These are phyloP conservation scores for Metschnikowia drakensbergensis DNA, from an alignment of 805 yeast species.

Conservation along the genomic window DNA sequence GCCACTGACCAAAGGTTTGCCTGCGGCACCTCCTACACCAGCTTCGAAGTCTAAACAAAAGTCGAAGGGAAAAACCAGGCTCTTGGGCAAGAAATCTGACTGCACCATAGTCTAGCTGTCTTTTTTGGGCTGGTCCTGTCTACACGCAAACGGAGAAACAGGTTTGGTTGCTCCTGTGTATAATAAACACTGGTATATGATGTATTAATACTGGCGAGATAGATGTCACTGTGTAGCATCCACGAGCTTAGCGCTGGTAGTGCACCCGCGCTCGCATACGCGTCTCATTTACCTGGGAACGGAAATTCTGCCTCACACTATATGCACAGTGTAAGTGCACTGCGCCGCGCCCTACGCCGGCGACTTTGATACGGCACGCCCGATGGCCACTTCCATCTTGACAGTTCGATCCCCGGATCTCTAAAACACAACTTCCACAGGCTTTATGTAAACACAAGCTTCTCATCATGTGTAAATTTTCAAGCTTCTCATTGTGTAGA, in stretches of 20 bases:
- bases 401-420: background rate
- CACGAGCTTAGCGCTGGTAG: background rate
- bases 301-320: background rate
- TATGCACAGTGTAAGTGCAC: constrained; percentile 1
- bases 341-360: background rate
- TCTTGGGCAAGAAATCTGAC: constrained; percentile 2
- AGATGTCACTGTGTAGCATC: background rate
- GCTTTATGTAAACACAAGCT: background rate
- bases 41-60: background rate
- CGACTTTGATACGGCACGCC: background rate
- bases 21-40: background rate
- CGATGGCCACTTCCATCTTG: background rate
- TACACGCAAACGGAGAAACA: no score
- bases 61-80: background rate
- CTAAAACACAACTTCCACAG: background rate
- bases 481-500: background rate
- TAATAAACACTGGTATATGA: no score
- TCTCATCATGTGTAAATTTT: background rate
- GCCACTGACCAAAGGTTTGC: background rate
- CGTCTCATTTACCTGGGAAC: constrained; percentile 4
- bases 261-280: background rate
- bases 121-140: no score
- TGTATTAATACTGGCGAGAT: no score
- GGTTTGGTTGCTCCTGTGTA: no score
- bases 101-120: background rate